Conservation (phyloP, 129 eudicot genomes). For the Silybum marianum region DNA sequence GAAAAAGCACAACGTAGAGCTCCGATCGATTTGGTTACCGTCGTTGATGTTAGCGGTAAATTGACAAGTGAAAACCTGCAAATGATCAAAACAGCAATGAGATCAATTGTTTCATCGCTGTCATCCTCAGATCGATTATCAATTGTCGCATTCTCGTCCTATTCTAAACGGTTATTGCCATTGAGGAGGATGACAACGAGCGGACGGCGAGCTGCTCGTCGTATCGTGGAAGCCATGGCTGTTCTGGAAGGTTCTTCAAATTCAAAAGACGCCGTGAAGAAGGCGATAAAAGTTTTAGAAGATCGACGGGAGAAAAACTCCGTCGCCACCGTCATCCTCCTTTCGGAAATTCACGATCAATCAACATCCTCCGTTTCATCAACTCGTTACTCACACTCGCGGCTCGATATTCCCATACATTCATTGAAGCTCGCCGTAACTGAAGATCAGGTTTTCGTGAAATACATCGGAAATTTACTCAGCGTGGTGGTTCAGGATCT, state of each 20-base stretch:
- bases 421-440: constrained; percentile 29
- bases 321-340: constrained; percentile 54
- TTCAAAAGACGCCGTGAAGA: constrained; percentile 65
- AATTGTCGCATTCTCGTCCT: constrained; percentile 77
- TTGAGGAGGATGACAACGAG: constrained; percentile 67
- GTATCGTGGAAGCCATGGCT: constrained; percentile 73
- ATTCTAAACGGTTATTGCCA: constrained; percentile 74
- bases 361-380: constrained; percentile 35
- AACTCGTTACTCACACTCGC: constrained; percentile 43
- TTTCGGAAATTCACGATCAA: constrained; percentile 48
- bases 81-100: constrained; percentile 59
- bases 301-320: constrained; percentile 79
- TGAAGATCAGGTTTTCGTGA: constrained; percentile 32
- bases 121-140: constrained; percentile 77
- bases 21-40: constrained; percentile 81
- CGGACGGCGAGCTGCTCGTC: constrained; percentile 71
- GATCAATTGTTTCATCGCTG: constrained; percentile 58
- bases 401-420: constrained; percentile 59
- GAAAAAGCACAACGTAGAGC: constrained; percentile 38
- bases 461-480: constrained; percentile 41
- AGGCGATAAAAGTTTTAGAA: constrained; percentile 78
- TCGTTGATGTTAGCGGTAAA: constrained; percentile 62
- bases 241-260: constrained; percentile 49
- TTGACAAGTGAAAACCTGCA: constrained; percentile 53
- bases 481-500: constrained; percentile 64